Evolutionary conservation across 768 basidiomycete species (phyloP), one percentile per base, ranked within the genome.

Genomic region (Lanmaoa rubissima): DNA sequence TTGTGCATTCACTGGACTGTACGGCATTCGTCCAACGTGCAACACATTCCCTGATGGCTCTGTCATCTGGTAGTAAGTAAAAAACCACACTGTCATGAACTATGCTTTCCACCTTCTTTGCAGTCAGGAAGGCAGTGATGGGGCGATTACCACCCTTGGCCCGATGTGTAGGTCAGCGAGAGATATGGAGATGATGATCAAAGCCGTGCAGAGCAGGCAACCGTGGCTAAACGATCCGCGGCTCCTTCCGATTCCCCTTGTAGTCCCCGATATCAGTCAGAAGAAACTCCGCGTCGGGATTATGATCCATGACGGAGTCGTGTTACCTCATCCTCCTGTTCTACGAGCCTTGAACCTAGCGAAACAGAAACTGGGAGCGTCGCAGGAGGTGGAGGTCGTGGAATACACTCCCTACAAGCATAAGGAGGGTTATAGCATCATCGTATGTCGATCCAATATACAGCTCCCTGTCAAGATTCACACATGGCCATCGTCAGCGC

Each of bases 151-250:
- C 21, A 58, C 69, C 3, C 28, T 51, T 11, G 68, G 68, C 5
- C 69, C 67, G 13, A 71, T 69, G 62, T 71, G 69, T 48, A 48
- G 55, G 32, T 69, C 67, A 28, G 65, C 62, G n/a, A 60, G 69
- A 45, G 69, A 71, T 26, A 48, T 69, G 57, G 48, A 55, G 16
- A 61, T 69, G 45, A 31, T 69, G 36, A 58, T 67, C 5, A 53
- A 53, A 36, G 56, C 52, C 8, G 58, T 63, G 24, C 63, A 76
- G 26, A 69, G 63, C 39, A 63, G 65, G 10, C 58, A 74, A 52
- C 80, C 79, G 1, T 80, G 78, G 78, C 21, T 71, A 1, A 47
- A 58, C 17, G 78, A 81, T 58, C 72, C 77, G 14, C 54, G 64
- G 13, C 67, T 72, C 4, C 43, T 75, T 16, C 72, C 73, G 2